These are phyloP conservation scores for Boletus rubescentipes DNA, from an alignment of 768 basidiomycete genomes.

Conservation along the genomic window DNA sequence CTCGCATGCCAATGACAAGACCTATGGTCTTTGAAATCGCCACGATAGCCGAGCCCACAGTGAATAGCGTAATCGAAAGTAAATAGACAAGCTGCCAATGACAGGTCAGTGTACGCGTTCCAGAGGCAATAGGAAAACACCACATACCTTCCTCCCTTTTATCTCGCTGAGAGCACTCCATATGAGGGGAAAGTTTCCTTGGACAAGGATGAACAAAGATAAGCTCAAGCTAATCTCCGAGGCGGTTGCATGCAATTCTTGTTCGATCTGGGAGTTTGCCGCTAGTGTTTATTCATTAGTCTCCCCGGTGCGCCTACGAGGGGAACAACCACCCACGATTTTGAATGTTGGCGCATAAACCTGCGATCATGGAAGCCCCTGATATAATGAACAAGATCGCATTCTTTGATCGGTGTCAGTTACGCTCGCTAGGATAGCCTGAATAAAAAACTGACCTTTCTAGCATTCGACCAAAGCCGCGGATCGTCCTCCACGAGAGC, in stretches of 20 bases:
- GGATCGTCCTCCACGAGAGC: slow-evolving; percentile 58
- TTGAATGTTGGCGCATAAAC: slow-evolving; percentile 28
- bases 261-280: slow-evolving; percentile 63
- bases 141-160: slow-evolving; percentile 64
- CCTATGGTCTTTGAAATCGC: slow-evolving; percentile 56
- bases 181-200: slow-evolving; percentile 51
- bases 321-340: slow-evolving; percentile 22
- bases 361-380: slow-evolving; percentile 31
- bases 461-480: slow-evolving; percentile 52
- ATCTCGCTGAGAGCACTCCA: slow-evolving; percentile 45
- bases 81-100: slow-evolving; percentile 52
- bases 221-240: slow-evolving; percentile 66
- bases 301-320: too few relatives aligned
- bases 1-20: slow-evolving; percentile 65
- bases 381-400: slow-evolving; percentile 23
- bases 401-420: slow-evolving; percentile 12
- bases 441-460: slow-evolving; percentile 45
- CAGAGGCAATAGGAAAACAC: not conserved
- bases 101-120: not conserved
- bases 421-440: not conserved
- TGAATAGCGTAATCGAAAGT: slow-evolving; percentile 50
- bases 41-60: slow-evolving; percentile 55
- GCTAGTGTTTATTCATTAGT: slow-evolving; percentile 39
- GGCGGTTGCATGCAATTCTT: slow-evolving; percentile 57
- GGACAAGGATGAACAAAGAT: slow-evolving; percentile 69